Evolutionary conservation across 1,284 basidiomycete genomes (phyloP).

Genomic region (Waitea zeae): DNA sequence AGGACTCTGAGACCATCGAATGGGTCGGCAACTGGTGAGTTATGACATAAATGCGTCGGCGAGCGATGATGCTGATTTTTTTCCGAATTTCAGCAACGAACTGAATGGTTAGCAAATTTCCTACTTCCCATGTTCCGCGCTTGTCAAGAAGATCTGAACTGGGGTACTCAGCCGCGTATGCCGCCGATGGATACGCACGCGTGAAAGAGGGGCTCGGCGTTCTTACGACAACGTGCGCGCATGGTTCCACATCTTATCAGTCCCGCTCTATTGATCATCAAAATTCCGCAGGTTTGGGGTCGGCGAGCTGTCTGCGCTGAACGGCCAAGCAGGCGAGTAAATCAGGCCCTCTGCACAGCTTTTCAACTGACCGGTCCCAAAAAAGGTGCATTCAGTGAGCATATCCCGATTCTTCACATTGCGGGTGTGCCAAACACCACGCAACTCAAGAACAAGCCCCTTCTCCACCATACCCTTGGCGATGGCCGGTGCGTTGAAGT

Average conservation of each 20-base stretch:
- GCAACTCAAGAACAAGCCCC: constrained; percentile 50
- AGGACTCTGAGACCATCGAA: constrained; percentile 60
- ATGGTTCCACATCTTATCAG: constrained; percentile 57
- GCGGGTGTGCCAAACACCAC: constrained; percentile 72
- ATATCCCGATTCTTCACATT: constrained; percentile 85
- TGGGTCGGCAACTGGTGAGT: constrained; percentile 83
- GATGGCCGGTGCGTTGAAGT: constrained; percentile 41
- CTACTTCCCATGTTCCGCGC: too few species aligned
- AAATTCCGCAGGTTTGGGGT: constrained; percentile 88
- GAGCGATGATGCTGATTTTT: neutral
- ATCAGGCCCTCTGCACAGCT: too few species aligned
- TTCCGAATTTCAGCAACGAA: constrained; percentile 43
- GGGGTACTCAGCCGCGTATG: constrained; percentile 82
- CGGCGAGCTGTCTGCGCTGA: constrained; percentile 74
- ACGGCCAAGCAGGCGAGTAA: constrained; percentile 67
- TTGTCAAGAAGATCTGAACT: too few species aligned
- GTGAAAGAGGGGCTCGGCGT: too few species aligned
- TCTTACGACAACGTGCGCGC: too few species aligned
- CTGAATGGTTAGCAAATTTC: too few species aligned
- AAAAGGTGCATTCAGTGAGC: constrained; percentile 79
- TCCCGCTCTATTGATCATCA: too few species aligned
- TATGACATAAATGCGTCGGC: neutral
- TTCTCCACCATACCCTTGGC: constrained; percentile 79
- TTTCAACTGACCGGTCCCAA: too few species aligned
- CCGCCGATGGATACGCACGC: constrained; percentile 89